phyloP scores from a whole-genome alignment of 1,139 yeast genomes.

The Diutina ranongensis region DNA sequence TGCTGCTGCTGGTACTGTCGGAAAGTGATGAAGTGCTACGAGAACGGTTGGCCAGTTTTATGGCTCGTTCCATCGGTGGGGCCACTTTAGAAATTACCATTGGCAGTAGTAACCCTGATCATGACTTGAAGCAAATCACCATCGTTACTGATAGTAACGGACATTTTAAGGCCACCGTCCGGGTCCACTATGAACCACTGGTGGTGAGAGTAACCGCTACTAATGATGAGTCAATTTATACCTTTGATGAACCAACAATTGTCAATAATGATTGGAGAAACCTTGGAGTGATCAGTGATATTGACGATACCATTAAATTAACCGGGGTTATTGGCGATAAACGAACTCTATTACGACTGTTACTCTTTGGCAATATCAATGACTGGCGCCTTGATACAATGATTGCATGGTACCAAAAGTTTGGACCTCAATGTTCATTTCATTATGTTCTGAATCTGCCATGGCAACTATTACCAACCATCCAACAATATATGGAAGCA shows the following conservation, averaged over 20 bases:
- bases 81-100: constrained; percentile 40
- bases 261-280: constrained; percentile 27
- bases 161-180: constrained; percentile 37
- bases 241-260: constrained; percentile 23
- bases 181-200: constrained; percentile 45
- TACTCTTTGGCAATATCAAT: constrained; percentile 52
- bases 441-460: constrained; percentile 96
- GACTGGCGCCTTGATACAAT: constrained; percentile 68
- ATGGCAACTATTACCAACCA: constrained; percentile 67
- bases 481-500: constrained; percentile 44
- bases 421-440: constrained; percentile 36
- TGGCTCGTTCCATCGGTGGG: constrained; percentile 45
- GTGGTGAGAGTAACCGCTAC: constrained; percentile 30
- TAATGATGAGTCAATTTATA: constrained; percentile 33
- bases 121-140: constrained; percentile 13
- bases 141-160: constrained; percentile 49
- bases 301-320: constrained; percentile 85
- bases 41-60: constrained; percentile 47
- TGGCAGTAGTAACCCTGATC: constrained; percentile 24
- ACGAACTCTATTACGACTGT: constrained; percentile 67
- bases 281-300: constrained; percentile 73
- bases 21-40: constrained; percentile 29
- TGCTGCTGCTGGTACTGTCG: not conserved
- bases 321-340: constrained; percentile 89
- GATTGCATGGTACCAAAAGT: constrained; percentile 47